Evolutionary conservation across 192 early-diverging fungal species (phyloP).

Genomic region (Umbelopsis sp.): DNA sequence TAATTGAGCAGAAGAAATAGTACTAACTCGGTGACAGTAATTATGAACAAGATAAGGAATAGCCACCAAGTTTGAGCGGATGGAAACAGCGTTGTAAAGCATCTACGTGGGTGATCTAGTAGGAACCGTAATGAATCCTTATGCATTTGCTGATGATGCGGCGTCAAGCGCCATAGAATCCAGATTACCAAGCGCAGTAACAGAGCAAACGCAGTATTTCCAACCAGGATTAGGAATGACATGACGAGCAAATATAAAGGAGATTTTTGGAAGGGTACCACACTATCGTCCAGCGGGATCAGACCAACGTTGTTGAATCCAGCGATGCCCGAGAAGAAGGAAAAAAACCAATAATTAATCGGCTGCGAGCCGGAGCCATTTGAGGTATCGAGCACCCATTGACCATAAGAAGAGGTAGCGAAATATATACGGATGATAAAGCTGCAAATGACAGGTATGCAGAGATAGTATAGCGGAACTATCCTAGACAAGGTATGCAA

Average conservation of each 20-base stretch:
- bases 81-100: conserved; percentile 39
- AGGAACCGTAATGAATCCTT: conserved; percentile 33
- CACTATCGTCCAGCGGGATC: conserved; percentile 32
- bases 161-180: conserved; percentile 22
- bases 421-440: conserved; percentile 36
- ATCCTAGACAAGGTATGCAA: conserved; percentile 30
- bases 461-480: conserved; percentile 31
- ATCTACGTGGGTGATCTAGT: conserved; percentile 38
- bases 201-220: conserved; percentile 41
- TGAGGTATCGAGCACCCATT: conserved; percentile 25
- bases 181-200: conserved; percentile 35
- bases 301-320: conserved; percentile 35
- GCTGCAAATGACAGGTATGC: conserved; percentile 21
- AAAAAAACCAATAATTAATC: conserved; percentile 36
- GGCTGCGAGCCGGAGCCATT: conserved; percentile 16
- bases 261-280: conserved; percentile 39
- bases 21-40: conserved; percentile 33
- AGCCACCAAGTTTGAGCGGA: conserved; percentile 38
- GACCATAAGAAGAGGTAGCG: conserved; percentile 28
- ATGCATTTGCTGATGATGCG: conserved; percentile 21
- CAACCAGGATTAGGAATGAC: conserved; percentile 31
- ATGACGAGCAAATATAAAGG: conserved; percentile 23
- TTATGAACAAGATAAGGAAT: conserved; percentile 25
- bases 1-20: conserved; percentile 30
- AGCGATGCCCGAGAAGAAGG: conserved; percentile 32